A percentile compares a stretch with the other conserved stretches of the same genome.
phyloP scores from a whole-genome alignment of 169 alveolate species.

The Perkinsus chesapeaki region DNA sequence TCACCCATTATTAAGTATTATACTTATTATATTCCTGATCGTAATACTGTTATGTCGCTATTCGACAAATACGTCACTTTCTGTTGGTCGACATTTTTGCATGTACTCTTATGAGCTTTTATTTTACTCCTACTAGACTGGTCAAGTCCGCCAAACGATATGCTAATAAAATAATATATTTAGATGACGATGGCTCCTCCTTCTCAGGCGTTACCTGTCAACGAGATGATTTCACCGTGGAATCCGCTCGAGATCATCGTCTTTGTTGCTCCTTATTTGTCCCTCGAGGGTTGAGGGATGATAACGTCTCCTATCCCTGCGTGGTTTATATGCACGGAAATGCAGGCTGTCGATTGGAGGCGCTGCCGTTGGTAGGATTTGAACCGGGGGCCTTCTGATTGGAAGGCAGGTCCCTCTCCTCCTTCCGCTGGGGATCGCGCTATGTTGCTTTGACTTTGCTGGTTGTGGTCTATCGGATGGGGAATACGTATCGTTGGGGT shows the following conservation, averaged over 20 bases:
- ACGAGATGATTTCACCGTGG: neutral
- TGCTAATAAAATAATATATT: too few species aligned
- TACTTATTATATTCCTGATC: too few species aligned
- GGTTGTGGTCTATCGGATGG: slow-evolving; percentile 67
- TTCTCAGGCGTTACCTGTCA: neutral
- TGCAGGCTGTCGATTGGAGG: slow-evolving; percentile 73
- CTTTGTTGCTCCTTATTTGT: neutral
- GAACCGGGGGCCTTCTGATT: neutral
- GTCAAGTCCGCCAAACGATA: too few species aligned
- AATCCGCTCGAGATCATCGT: neutral
- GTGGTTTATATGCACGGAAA: slow-evolving; percentile 81
- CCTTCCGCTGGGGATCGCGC: slow-evolving; percentile 65
- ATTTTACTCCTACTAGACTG: too few species aligned
- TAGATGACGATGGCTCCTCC: neutral
- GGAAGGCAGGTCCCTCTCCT: slow-evolving; percentile 39
- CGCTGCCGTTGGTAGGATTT: slow-evolving; percentile 38
- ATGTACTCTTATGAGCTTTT: too few species aligned
- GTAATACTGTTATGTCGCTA: too few species aligned
- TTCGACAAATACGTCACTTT: too few species aligned
- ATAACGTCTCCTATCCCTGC: slow-evolving; percentile 61
- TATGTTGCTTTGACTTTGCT: slow-evolving; percentile 73
- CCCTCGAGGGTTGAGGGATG: neutral
- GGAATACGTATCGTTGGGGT: slow-evolving; percentile 75
- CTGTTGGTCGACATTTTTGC: too few species aligned
- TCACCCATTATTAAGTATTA: too few species aligned